A percentile compares a stretch with the other conserved stretches of the same genome.
These are phyloP conservation scores for Phytophthora tubulina DNA, from an alignment of 352 stramenopile genomes.

Conservation along the genomic window DNA sequence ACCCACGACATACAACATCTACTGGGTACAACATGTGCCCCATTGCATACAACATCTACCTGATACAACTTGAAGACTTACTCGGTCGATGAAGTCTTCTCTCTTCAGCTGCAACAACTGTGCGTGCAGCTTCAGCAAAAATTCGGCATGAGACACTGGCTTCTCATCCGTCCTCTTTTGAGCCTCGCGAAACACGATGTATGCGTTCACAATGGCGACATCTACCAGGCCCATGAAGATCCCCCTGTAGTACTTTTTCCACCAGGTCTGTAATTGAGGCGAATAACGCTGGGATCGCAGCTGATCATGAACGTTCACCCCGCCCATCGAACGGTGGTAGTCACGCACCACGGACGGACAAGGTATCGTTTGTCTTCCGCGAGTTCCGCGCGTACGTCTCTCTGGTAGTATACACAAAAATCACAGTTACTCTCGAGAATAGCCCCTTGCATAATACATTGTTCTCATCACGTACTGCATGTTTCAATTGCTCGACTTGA, in stretches of 20 bases:
- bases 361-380: not conserved
- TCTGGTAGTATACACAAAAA: not conserved
- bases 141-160: constrained; percentile 1
- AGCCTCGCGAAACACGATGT: constrained; percentile 13
- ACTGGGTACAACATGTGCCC: too few relatives aligned
- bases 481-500: constrained; percentile 7
- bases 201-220: constrained; percentile 24
- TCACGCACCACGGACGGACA: not conserved
- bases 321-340: not conserved
- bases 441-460: not conserved
- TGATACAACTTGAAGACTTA: not conserved
- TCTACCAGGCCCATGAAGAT: constrained; percentile 28
- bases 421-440: too few relatives aligned
- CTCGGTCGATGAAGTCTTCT: not conserved
- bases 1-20: too few relatives aligned
- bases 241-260: constrained; percentile 31
- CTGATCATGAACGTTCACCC: constrained; percentile 19
- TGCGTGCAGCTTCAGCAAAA: constrained; percentile 13
- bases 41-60: not conserved
- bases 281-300: constrained; percentile 21
- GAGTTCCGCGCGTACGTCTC: not conserved
- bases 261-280: constrained; percentile 14
- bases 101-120: not conserved
- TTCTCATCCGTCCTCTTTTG: not conserved
- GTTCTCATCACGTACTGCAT: not conserved